A percentile compares a stretch with the other conserved stretches of the same genome.
phyloP scores from a whole-genome alignment of 768 basidiomycete species.

The Tephrocybe sp. region DNA sequence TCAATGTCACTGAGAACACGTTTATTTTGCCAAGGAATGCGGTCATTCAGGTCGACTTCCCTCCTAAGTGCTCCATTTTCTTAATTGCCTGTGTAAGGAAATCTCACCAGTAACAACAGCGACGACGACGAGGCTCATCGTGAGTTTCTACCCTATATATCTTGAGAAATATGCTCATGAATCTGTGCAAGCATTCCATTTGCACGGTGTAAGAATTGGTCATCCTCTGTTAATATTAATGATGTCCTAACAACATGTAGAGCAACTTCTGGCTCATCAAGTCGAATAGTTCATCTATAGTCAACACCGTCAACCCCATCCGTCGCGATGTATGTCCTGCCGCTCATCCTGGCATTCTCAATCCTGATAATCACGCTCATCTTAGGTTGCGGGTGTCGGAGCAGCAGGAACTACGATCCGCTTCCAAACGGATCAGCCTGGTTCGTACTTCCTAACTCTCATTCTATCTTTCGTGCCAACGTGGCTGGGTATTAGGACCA shows the following conservation, averaged over 20 bases:
- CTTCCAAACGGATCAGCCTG: constrained; percentile 54
- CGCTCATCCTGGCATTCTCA: background rate
- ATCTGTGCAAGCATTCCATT: constrained; percentile 25
- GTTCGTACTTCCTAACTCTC: constrained; percentile 25
- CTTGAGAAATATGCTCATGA: background rate
- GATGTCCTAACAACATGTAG: constrained; percentile 16
- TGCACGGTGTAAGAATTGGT: constrained; percentile 28
- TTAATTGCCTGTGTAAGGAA: no score
- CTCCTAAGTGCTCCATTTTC: constrained; percentile 18
- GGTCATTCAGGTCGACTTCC: constrained; percentile 38
- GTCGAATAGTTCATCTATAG: constrained; percentile 26
- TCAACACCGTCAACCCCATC: constrained; percentile 50
- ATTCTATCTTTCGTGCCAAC: background rate
- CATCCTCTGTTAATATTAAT: background rate
- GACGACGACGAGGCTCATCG: constrained; percentile 29
- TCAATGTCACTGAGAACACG: constrained; percentile 35
- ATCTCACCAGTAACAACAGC: constrained; percentile 4
- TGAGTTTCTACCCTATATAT: constrained; percentile 6
- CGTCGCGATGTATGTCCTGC: constrained; percentile 21
- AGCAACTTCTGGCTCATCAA: constrained; percentile 41
- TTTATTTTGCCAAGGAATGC: constrained; percentile 37
- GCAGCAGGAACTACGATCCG: constrained; percentile 36
- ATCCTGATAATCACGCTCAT: background rate
- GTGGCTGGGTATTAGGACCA: constrained; percentile 16
- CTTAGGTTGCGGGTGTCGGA: constrained; percentile 18